phyloP scores from a whole-genome alignment of 352 stramenopile species.

The Thraustochytrium sp. region DNA sequence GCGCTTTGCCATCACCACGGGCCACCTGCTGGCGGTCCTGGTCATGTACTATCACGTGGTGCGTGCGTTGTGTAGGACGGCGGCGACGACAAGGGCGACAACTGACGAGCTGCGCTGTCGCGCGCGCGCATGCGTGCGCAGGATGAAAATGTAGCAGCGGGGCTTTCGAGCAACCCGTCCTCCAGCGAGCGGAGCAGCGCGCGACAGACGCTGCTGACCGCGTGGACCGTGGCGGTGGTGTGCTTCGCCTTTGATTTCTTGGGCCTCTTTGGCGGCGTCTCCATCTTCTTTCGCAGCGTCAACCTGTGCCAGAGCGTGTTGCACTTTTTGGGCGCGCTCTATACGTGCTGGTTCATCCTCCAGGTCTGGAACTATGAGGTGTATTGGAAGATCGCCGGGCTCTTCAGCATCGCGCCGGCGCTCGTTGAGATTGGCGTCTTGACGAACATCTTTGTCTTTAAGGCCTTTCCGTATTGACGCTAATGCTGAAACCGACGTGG shows the following conservation, averaged over 20 bases:
- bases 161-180: not conserved
- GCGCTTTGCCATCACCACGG: slow-evolving; percentile 42
- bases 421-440: slow-evolving; percentile 45
- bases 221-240: slow-evolving; percentile 25
- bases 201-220: not conserved
- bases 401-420: slow-evolving; percentile 44
- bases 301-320: slow-evolving; percentile 45
- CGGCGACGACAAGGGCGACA: not conserved
- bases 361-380: slow-evolving; percentile 42
- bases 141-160: slow-evolving; percentile 21
- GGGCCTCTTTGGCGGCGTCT: slow-evolving; percentile 45
- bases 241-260: slow-evolving; percentile 48
- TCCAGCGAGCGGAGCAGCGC: not conserved
- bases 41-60: slow-evolving; percentile 36
- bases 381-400: slow-evolving; percentile 47
- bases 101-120: not conserved
- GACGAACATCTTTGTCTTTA: slow-evolving; percentile 47
- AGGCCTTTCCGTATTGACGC: slow-evolving; percentile 30
- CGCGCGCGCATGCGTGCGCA: not conserved
- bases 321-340: slow-evolving; percentile 47
- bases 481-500: too few relatives aligned
- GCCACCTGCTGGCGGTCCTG: slow-evolving; percentile 42
- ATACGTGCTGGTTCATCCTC: slow-evolving; percentile 47
- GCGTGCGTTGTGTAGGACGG: not conserved
- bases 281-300: slow-evolving; percentile 47